Evolutionary conservation across 768 basidiomycete genomes (phyloP), one percentile per base, ranked within the genome.

Genomic region (Russula griseocarnosa): DNA sequence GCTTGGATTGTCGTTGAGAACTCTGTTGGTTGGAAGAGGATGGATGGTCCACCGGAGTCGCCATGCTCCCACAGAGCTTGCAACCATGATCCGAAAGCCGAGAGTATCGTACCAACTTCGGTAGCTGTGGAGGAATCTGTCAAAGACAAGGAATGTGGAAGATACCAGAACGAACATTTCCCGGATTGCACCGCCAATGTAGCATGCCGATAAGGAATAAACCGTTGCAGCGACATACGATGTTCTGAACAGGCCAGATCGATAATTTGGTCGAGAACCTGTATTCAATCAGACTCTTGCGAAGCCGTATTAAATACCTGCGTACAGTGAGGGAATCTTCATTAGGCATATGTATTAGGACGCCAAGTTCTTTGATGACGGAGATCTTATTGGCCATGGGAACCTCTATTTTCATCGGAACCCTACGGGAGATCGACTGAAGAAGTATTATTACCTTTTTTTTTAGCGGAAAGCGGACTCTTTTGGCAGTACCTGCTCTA

Each of bases 141-240:
- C 49, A 46, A 42, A 36, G 30, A 26, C 16, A 16, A 22, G 34
- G 7, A 16, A 26, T 14, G 22, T 40, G 30, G 47, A 51, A 6
- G 42, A 28, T 28, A 24, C 36, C 24, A n/a, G 24, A 53, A 66
- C 79, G 64, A 66, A 87, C 87, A 70, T 66, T 72, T 69, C 34
- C 67, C 72, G 6, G 74, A 75, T 32, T 80, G 76, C 22, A 72
- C 63, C 10, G 74, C 65, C 87, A 86, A 88, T 34, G 79, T 46
- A n/a, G 84, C 72, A 66, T 86, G 85, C 66, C 83, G 83, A 69
- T 85, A 85, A 0, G 78, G 71, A 14, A 81, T 74, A 40, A 87
- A 72, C 60, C 79, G 81, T 26, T 73, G 64, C 11, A 88, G 70
- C 5, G 83, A 56, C 34, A 61, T 57, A 26, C 24, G 49, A 46